Evolutionary conservation across 331 rosid species (phyloP).

Genomic region (Acacia concinna): DNA sequence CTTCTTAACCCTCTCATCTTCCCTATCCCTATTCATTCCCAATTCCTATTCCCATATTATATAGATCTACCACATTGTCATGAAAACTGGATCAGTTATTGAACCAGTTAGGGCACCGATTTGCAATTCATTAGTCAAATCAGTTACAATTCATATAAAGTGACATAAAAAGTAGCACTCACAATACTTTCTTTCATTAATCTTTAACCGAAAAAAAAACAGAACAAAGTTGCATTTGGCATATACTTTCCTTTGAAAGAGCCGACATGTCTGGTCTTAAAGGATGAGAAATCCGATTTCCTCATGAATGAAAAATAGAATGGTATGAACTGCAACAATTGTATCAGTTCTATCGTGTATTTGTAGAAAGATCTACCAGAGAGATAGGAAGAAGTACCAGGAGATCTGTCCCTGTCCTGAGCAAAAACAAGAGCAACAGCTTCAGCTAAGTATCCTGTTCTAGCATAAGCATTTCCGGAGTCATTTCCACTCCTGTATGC

Average conservation of each 20-base stretch:
- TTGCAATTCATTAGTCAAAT: not conserved
- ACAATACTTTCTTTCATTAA: not conserved
- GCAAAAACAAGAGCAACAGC: constrained; percentile 81
- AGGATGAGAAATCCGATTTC: not conserved
- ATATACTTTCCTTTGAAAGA: not conserved
- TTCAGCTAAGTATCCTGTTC: constrained; percentile 31
- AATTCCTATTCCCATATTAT: no score
- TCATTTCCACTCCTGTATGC: constrained; percentile 39
- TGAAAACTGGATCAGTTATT: not conserved
- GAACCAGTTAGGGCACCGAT: not conserved
- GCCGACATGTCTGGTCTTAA: not conserved
- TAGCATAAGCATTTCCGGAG: constrained; percentile 39
- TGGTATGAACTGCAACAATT: constrained; percentile 15
- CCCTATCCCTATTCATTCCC: no score
- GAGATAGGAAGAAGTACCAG: constrained; percentile 47
- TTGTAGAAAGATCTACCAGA: constrained; percentile 3
- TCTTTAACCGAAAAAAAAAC: not conserved
- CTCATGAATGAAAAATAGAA: not conserved
- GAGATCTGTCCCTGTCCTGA: constrained; percentile 51
- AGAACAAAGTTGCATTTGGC: constrained; percentile 1
- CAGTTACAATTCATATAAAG: not conserved
- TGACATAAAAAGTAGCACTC: constrained; percentile 4
- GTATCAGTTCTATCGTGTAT: constrained; percentile 1
- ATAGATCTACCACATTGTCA: not conserved
- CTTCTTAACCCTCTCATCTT: no score